Percentiles rank a stretch among this genome's conserved stretches.
Evolutionary conservation across 1,284 basidiomycete species (phyloP).

Genomic region (Fistulina hepatica): DNA sequence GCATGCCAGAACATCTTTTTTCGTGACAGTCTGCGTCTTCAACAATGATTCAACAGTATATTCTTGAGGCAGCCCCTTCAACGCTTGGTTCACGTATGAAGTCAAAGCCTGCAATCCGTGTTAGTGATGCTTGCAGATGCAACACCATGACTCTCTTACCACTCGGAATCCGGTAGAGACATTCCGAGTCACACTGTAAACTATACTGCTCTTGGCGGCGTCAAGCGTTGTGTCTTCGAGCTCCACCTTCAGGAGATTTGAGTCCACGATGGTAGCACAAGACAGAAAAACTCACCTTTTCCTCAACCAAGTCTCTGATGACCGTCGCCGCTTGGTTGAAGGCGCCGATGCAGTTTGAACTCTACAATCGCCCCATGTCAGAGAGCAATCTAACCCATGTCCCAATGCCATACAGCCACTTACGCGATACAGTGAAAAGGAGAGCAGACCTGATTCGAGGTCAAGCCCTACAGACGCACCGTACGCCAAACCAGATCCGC

Average conservation of each 20-base stretch:
- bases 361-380: constrained; percentile 32
- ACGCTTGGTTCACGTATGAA: constrained; percentile 80
- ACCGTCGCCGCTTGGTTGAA: constrained; percentile 75
- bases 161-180: constrained; percentile 81
- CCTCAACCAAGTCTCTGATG: constrained; percentile 66
- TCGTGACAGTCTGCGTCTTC: constrained; percentile 69
- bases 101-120: constrained; percentile 45
- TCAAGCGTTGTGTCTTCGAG: constrained; percentile 82
- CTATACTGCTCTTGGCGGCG: constrained; percentile 86
- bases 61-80: constrained; percentile 70
- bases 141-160: constrained; percentile 34
- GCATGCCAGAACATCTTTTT: constrained; percentile 61
- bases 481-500: constrained; percentile 90
- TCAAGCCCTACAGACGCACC: constrained; percentile 77
- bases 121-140: constrained; percentile 1
- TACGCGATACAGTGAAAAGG: constrained; percentile 77
- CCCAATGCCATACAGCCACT: constrained; percentile 20
- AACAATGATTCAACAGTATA: constrained; percentile 67
- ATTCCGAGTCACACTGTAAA: constrained; percentile 70
- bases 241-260: constrained; percentile 44
- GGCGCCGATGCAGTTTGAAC: constrained; percentile 80
- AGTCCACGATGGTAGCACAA: constrained; percentile 1
- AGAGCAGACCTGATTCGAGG: constrained; percentile 73
- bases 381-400: constrained; percentile 1
- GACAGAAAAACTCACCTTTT: constrained; percentile 51